These are phyloP conservation scores for Candida pseudofarinosa DNA, from an alignment of 805 yeast species.

Conservation along the genomic window DNA sequence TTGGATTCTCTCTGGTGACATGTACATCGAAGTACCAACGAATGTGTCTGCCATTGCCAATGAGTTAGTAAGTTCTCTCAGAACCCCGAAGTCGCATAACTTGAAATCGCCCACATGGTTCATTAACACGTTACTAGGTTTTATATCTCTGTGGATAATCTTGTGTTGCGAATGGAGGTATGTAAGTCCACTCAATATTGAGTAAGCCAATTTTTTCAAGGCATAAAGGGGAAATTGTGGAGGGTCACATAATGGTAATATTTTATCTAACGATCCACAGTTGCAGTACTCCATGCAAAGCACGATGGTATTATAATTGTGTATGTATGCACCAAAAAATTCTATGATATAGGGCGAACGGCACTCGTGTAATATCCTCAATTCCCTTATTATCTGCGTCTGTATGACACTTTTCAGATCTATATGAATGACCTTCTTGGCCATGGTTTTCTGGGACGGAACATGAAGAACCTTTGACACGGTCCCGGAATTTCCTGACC, in stretches of 20 bases:
- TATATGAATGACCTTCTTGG: slow-evolving; percentile 80
- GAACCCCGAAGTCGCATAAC: slow-evolving; percentile 95
- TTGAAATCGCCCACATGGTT: slow-evolving; percentile 85
- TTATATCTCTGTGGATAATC: slow-evolving; percentile 93
- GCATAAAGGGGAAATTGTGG: slow-evolving; percentile 53
- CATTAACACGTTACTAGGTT: slow-evolving; percentile 89
- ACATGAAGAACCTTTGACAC: slow-evolving; percentile 85
- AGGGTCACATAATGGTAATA: slow-evolving; percentile 48
- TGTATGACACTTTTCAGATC: slow-evolving; percentile 77
- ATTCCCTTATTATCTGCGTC: slow-evolving; percentile 81
- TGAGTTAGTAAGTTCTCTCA: slow-evolving; percentile 86
- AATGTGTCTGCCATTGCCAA: slow-evolving; percentile 86
- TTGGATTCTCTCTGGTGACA: slow-evolving; percentile 95
- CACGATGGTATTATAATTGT: slow-evolving; percentile 62
- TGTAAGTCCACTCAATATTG: slow-evolving; percentile 75
- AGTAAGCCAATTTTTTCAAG: slow-evolving; percentile 67
- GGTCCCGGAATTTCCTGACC: slow-evolving; percentile 92
- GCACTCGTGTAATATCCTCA: slow-evolving; percentile 88
- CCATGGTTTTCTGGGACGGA: slow-evolving; percentile 86
- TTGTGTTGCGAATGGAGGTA: slow-evolving; percentile 80
- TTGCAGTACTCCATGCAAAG: slow-evolving; percentile 96
- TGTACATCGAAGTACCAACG: slow-evolving; percentile 96
- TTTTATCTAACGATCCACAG: slow-evolving; percentile 86
- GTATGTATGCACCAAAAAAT: slow-evolving; percentile 85
- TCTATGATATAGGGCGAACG: slow-evolving; percentile 78